Base-by-base conservation (phyloP, 1,284 basidiomycete species). In the Coniferiporia weirii region DNA sequence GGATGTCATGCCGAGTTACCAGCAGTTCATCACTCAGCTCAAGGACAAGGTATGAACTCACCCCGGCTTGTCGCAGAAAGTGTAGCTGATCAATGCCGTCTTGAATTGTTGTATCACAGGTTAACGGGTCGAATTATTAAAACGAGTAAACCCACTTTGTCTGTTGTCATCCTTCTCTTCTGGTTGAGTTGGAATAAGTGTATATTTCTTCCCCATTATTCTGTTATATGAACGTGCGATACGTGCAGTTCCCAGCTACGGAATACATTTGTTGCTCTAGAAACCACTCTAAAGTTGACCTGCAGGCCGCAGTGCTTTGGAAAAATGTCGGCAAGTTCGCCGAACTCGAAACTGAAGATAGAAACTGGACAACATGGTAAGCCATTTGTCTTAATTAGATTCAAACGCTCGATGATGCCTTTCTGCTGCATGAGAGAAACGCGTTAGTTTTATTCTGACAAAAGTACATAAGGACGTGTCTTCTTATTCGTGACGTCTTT, bases 1-100 rank as follows among this genome's bases (percentile, higher is more conserved):
- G 68, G 97, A 99, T 72, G 87, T 92, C 64, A 80, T 95, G 69
- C 93, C 93, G 50, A 96, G 93, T 71, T 99, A 99, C 74, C 89
- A 93, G 68, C 96, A 98, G 73, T 99, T 93, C 72, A 79, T 95
- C 65, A 81, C 79, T 47, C 81, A 85, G 64, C 70, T 92, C 60
- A 89, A 88, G 72, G 87, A 89, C 70, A 91, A 89, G 81, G 88
- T 85, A 48, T 55, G 71, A 52, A 4, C 38, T 27, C 12, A 20
- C 13, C 54, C 50, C 22, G 60, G 15, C n/a, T 49, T 22, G 32
- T 32, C 10, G 9, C 19, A 49, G 55, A 32, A 20, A 22, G 47
- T 38, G 22, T 12, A 9, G 32, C 15, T 32, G 35, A 44, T 46
- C 38, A 27, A 34, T 19, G 52, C n/a, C 15, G 49, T 19, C 22